These are phyloP conservation scores for Hordeum marinum DNA, from an alignment of 176 grass and related monocot species.

Conservation along the genomic window DNA sequence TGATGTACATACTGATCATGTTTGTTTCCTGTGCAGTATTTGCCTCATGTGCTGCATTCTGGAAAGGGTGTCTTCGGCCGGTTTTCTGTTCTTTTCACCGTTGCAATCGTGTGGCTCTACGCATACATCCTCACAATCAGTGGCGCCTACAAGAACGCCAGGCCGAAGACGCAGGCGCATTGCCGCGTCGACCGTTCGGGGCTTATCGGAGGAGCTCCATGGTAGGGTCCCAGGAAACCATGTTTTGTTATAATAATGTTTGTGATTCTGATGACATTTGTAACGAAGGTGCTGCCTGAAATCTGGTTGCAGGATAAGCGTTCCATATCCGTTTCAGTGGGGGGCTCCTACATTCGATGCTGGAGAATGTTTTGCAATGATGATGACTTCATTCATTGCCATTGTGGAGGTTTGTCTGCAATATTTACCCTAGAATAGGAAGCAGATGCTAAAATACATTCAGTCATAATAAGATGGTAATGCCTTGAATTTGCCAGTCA, in stretches of 20 bases:
- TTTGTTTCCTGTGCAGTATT: constrained; percentile 47
- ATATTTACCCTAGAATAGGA: neutral
- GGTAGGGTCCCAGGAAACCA: constrained; percentile 38
- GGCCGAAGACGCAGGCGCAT: constrained; percentile 72
- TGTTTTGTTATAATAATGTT: neutral
- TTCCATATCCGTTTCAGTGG: constrained; percentile 98
- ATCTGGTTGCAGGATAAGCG: constrained; percentile 56
- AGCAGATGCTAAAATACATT: neutral
- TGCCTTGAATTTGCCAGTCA: constrained; percentile 28
- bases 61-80: constrained; percentile 53
- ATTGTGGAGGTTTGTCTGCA: constrained; percentile 70
- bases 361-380: constrained; percentile 97
- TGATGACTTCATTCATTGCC: constrained; percentile 81
- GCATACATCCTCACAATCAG: constrained; percentile 86
- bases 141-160: constrained; percentile 68
- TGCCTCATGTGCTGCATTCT: constrained; percentile 46
- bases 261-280: neutral
- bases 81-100: constrained; percentile 75
- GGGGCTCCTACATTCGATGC: constrained; percentile 92
- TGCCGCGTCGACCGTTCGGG: constrained; percentile 89
- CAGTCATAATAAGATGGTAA: neutral
- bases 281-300: neutral
- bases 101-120: constrained; percentile 87
- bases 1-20: constrained; percentile 2
- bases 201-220: constrained; percentile 72